phyloP scores from a whole-genome alignment of 2,329 filamentous ascomycete species.

The Cladosporium colombiae region DNA sequence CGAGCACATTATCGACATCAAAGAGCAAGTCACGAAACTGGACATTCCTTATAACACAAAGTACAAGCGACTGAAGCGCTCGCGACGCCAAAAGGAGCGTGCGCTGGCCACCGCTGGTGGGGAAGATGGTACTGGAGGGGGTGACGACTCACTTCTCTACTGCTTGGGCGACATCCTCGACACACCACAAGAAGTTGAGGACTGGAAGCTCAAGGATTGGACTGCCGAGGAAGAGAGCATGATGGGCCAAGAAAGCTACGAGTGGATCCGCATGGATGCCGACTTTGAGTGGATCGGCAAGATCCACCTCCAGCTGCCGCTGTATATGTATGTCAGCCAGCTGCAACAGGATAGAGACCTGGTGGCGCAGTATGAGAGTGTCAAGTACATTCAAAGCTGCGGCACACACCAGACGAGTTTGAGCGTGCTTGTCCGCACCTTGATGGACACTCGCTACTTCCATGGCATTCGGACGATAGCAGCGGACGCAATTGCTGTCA shows the following conservation, averaged over 20 bases:
- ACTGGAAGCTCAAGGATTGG: constrained; percentile 90
- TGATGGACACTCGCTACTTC: constrained; percentile 91
- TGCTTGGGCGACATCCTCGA: constrained; percentile 90
- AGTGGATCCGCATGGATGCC: constrained; percentile 97
- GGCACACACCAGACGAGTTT: constrained; percentile 78
- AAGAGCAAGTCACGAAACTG: constrained; percentile 79
- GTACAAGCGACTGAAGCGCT: constrained; percentile 94
- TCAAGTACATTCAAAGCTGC: constrained; percentile 34
- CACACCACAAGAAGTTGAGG: constrained; percentile 73
- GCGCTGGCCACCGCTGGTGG: constrained; percentile 63
- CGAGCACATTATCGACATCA: constrained; percentile 95
- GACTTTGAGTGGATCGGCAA: constrained; percentile 98
- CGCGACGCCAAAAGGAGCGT: constrained; percentile 77
- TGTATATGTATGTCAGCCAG: constrained; percentile 98
- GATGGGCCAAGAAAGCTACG: constrained; percentile 96
- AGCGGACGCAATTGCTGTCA: constrained; percentile 73
- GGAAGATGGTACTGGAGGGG: constrained; percentile 45
- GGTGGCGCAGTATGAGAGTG: constrained; percentile 70
- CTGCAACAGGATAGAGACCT: constrained; percentile 96
- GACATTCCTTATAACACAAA: constrained; percentile 99
- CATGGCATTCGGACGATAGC: constrained; percentile 89
- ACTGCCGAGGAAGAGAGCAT: constrained; percentile 80
- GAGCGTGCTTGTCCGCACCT: constrained; percentile 82
- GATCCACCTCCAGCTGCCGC: constrained; percentile 78
- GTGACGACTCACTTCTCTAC: constrained; percentile 81